Evolutionary conservation across 495 filamentous ascomycete genomes (phyloP), one percentile per base, ranked within the genome.

Genomic region (Hyaloscypha finlandica): DNA sequence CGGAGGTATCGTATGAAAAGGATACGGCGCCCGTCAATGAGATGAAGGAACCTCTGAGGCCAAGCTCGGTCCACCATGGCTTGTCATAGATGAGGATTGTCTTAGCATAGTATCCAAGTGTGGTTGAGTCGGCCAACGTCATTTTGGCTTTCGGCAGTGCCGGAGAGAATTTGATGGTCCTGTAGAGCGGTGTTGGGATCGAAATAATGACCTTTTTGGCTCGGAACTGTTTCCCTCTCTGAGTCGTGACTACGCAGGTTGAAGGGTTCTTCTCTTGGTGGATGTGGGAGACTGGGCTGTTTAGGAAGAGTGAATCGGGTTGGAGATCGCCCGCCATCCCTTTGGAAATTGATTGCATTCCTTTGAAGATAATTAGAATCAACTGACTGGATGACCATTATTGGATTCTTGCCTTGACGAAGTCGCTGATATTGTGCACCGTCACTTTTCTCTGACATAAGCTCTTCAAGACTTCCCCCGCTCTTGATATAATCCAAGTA

Each of bases 401-500:
- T 25, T 25, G 56, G 25, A 45, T 12, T 42, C 52, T 20, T 59
- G 63, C 66, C 66, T 63, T 61, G 56, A 54, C 57, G 56, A 22
- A 68, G 31, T 61, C 81, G 73, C 31, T 83, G 73, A 62, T 81
- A 74, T 60, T 84, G 82, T 0, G 74, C 83, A 0, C 82, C 83
- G 48, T 77, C 58, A 25, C 76, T 75, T 3, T 71, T 45, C 60
- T 83, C 80, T 0, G 81, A 82, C 0, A 75, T 65, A 62, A 84
- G 74, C n/a, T 75, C 69, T 20, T 78, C 45, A 5, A 85, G 65
- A 0, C 83, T 81, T 1, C 76, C 76, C 2, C 78, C 78, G 30
- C 74, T 74, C 63, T 77, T 76, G 74, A 78, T 79, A 71, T 85
- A 84, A 55, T 81, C 76, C n/a, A 87, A 70, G 68, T 85, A 80